Conservation (phyloP, 2,329 filamentous ascomycete species). For the Claviceps digitariae region DNA sequence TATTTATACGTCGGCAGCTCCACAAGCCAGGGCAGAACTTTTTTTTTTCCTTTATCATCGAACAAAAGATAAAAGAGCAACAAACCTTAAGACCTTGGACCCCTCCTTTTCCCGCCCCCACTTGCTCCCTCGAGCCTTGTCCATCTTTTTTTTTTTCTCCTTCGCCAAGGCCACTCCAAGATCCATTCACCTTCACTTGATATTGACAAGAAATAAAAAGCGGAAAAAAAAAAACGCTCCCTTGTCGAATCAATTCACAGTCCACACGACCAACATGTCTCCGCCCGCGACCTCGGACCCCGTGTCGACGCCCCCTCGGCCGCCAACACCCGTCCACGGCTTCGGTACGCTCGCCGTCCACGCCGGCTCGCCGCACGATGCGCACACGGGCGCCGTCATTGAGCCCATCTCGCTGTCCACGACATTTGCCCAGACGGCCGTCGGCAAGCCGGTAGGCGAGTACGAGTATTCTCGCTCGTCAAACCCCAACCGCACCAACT, state of each 20-base stretch:
- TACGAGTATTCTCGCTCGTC: conserved; percentile 91
- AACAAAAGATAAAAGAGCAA: no score
- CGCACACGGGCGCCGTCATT: conserved; percentile 86
- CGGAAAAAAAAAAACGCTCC: no score
- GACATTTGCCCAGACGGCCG: conserved; percentile 82
- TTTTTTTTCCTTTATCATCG: no score
- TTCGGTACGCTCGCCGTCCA: conserved; percentile 95
- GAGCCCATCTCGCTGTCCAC: conserved; percentile 92
- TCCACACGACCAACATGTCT: conserved; percentile 12
- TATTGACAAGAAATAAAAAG: no score
- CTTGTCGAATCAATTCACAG: not conserved
- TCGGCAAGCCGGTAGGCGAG: conserved; percentile 72
- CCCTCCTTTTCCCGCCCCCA: not conserved
- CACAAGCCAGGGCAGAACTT: not conserved
- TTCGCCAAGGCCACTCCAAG: not conserved
- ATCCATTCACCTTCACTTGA: not conserved
- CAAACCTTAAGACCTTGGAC: not conserved
- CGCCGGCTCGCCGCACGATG: conserved; percentile 82
- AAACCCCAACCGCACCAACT: conserved; percentile 92
- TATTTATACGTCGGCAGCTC: not conserved
- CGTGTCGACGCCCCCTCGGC: conserved; percentile 60
- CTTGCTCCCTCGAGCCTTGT: no score
- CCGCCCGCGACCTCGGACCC: conserved; percentile 28
- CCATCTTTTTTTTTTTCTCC: no score
- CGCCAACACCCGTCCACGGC: conserved; percentile 56